Base-by-base conservation (phyloP, 2,329 filamentous ascomycete species). In the Ascochyta clinopodiicola region DNA sequence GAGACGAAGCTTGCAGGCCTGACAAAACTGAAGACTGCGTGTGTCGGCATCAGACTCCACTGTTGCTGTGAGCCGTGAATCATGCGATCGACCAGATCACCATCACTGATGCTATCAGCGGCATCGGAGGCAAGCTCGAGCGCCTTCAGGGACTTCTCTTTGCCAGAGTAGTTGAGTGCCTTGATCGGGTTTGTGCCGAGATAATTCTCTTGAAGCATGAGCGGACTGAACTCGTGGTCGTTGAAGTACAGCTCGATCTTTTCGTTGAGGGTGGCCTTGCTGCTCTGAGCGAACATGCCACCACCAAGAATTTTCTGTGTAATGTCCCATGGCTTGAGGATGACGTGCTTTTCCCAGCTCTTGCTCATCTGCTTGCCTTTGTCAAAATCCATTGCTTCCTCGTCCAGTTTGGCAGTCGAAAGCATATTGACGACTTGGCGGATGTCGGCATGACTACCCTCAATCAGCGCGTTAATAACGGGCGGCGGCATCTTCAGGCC, bases 221-320 rank as follows among this genome's bases (percentile, higher is more conserved):
- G 81, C 70, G 88, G 95, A 69, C 92, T 97, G 78, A 98, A 96
- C 68, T 99, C 95, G 71, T 99, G 95, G 68, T 99, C 95, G 75
- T 99, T 98, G 82, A 99, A 99, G 76, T 99, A 99, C 1, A 99
- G 86, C 77, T 99, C 94, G 60, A 96, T 95, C 81, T 99, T 99
- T 75, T 99, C 94, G 72, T 98, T 98, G 32, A 99, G 80, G 0
- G 92, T 96, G 3, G 91, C 82, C 63, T 91, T 96, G 77, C 92
- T 96, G 44, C 88, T 86, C 4, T 88, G 84, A 22, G 90, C 84
- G 76, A 98, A 99, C 77, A 97, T 86, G 34, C 92, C 91, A 4
- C 92, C 88, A 24, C 86, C 91, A 6, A 99, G 85, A 72, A 99
- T 92, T 79, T 97, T 97, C 72, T 90, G 86, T 59, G 91, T 93